Percentiles rank a stretch among this genome's conserved stretches.
phyloP scores from a whole-genome alignment of 768 basidiomycete genomes.

The Pluteus cervinus region DNA sequence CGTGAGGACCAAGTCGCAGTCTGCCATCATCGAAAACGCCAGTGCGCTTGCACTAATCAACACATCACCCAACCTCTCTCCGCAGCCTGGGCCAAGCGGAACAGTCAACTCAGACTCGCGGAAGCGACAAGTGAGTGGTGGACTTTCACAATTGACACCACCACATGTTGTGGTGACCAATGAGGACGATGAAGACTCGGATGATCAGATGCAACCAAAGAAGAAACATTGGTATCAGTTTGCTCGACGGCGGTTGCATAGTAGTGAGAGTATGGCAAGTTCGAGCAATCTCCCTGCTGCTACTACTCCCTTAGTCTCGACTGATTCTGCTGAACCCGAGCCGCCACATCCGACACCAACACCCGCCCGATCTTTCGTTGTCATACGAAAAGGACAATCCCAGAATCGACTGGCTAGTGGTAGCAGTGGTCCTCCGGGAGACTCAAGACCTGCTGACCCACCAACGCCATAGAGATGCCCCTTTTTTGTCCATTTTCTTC shows the following conservation, averaged over 20 bases:
- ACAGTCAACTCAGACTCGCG: slow-evolving; percentile 3
- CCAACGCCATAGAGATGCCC: no score
- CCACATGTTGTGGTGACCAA: slow-evolving; percentile 18
- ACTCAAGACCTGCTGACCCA: no score
- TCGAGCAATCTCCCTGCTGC: slow-evolving; percentile 16
- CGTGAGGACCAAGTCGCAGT: slow-evolving; percentile 74
- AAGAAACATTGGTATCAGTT: slow-evolving; percentile 71
- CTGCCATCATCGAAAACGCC: slow-evolving; percentile 74
- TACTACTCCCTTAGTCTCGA: slow-evolving; percentile 25
- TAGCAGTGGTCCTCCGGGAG: no score
- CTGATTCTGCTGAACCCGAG: slow-evolving; percentile 25
- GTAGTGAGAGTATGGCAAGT: slow-evolving; percentile 42
- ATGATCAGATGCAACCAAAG: slow-evolving; percentile 37
- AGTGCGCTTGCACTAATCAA: slow-evolving; percentile 18
- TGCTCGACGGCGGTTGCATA: slow-evolving; percentile 52
- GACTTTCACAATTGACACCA: slow-evolving; percentile 3
- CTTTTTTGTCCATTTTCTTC: no score
- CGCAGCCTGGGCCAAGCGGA: slow-evolving; percentile 9
- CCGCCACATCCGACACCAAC: no score
- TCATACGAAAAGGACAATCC: slow-evolving; percentile 67
- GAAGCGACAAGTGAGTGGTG: slow-evolving; percentile 5
- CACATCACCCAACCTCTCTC: slow-evolving; percentile 12
- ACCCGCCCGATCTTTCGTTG: slow-evolving; percentile 60
- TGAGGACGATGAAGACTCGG: slow-evolving; percentile 36
- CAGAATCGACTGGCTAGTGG: no score